These are phyloP conservation scores for Acephala macrosclerotiorum DNA, from an alignment of 2,329 filamentous ascomycete species.

Conservation along the genomic window DNA sequence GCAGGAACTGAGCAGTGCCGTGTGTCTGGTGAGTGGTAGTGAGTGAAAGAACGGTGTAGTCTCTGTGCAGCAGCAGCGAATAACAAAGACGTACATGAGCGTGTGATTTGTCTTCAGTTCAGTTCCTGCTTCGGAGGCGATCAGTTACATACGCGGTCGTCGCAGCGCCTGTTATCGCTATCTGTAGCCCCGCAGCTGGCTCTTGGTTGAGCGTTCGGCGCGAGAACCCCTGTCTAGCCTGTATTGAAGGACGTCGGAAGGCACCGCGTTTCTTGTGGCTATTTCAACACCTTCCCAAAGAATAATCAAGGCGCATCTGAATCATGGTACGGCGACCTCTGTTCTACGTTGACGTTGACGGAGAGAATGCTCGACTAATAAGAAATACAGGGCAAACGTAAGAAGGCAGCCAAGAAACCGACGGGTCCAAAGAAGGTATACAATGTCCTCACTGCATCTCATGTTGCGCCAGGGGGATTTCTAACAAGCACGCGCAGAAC, in stretches of 20 bases:
- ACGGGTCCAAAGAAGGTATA: slow-evolving; percentile 85
- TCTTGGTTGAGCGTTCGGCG: background rate
- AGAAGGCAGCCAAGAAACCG: slow-evolving; percentile 87
- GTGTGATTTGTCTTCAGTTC: background rate
- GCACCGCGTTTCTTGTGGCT: background rate
- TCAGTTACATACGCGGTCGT: background rate
- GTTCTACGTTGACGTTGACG: background rate
- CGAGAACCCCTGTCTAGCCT: background rate
- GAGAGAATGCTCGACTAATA: background rate
- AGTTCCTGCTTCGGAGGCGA: background rate
- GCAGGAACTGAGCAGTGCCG: background rate
- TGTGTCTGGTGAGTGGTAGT: no score
- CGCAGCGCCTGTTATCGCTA: background rate
- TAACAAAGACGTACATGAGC: background rate
- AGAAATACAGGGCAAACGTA: slow-evolving; percentile 81
- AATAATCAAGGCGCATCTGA: background rate
- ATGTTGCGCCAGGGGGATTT: background rate
- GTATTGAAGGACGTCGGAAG: background rate
- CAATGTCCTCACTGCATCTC: slow-evolving; percentile 27
- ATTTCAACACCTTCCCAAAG: background rate
- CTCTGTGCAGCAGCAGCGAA: background rate
- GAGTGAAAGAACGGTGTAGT: background rate
- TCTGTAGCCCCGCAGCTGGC: background rate
- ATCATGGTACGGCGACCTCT: slow-evolving; percentile 15
- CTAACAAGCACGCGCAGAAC: slow-evolving; percentile 52